Base-by-base conservation (phyloP, 2,329 filamentous ascomycete genomes). In the Paraconiothyrium sp. region DNA sequence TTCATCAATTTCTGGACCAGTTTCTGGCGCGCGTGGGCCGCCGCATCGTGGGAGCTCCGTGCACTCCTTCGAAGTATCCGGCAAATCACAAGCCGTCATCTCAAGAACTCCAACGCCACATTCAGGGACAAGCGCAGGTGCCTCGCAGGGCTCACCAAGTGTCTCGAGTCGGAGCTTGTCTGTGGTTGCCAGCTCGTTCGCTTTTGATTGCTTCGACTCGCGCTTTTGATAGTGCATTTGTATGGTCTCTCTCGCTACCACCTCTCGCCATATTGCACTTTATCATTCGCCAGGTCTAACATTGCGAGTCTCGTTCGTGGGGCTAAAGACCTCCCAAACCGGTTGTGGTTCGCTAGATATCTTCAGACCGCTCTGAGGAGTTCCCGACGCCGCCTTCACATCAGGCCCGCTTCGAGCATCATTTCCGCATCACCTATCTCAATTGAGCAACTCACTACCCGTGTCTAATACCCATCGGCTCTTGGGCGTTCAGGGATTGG, bases 331-430 rank as follows among this genome's bases (percentile, higher is more conserved):
- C 44, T 69, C 67, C 74, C 65, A 71, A 70, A 72, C 64, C 66
- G 68, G 69, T 60, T 68, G 61, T 62, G 62, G 62, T 66, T 66
- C 51, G 65, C 59, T 63, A 66, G 68, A 62, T 57, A 41, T 66
- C 58, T 60, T 69, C 72, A 72, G 70, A 63, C 65, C 65, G 58
- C 69, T 49, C 48, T 46, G 37, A 59, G 24, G 32, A 59, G 66
- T 68, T 70, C 70, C 73, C 70, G 72, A 68, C 72, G 70, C 71
- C 68, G 64, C 70, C 62, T 67, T 70, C 67, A 73, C 64, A 69
- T 72, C 70, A 67, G 67, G 68, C 71, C 75, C 70, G 72, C 68
- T 69, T 75, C 70, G 67, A 70, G 70, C 68, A 69, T 73, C 66
- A 69, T 69, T 71, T 69, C 74, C 72, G 72, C 67, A 67, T 62